Evolutionary conservation across 352 stramenopile genomes (phyloP).

Genomic region (Phytophthora cajani): DNA sequence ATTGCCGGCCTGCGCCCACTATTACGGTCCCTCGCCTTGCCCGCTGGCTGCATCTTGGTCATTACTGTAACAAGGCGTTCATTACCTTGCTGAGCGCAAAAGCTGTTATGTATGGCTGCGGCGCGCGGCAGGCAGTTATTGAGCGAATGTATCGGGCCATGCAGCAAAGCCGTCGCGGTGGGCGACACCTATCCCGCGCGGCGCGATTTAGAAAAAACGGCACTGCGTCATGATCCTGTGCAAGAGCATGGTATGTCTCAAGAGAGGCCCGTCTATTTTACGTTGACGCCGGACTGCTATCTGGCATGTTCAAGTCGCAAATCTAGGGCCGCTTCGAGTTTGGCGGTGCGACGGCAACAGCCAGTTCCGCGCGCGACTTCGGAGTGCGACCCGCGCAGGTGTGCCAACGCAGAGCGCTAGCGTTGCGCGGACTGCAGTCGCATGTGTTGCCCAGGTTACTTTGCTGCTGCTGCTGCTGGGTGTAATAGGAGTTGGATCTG

Average conservation of each 20-base stretch:
- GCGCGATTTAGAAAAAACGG: constrained; percentile 16
- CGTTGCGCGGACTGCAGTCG: not conserved
- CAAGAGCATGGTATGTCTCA: not conserved
- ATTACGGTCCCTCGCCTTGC: not conserved
- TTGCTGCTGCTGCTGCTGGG: not conserved
- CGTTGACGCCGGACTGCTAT: not conserved
- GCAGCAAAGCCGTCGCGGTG: constrained; percentile 29
- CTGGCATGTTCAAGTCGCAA: constrained; percentile 33
- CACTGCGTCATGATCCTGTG: not conserved
- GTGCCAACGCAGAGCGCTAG: not conserved
- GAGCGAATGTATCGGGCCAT: constrained; percentile 19
- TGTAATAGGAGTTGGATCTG: not conserved
- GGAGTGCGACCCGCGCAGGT: not conserved
- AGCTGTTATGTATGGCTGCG: constrained; percentile 18
- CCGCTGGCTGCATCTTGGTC: not conserved
- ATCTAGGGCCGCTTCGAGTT: constrained; percentile 11
- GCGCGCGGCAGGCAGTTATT: constrained; percentile 25
- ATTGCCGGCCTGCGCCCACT: not conserved
- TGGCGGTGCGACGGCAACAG: constrained; percentile 31
- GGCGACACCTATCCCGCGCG: constrained; percentile 21
- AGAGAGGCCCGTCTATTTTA: not conserved
- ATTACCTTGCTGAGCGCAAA: not conserved
- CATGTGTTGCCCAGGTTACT: not conserved
- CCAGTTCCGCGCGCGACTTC: constrained; percentile 24
- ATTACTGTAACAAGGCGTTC: constrained; percentile 4